Evolutionary conservation across 352 stramenopile genomes (phyloP).

Genomic region (Phytopythium delawarense): DNA sequence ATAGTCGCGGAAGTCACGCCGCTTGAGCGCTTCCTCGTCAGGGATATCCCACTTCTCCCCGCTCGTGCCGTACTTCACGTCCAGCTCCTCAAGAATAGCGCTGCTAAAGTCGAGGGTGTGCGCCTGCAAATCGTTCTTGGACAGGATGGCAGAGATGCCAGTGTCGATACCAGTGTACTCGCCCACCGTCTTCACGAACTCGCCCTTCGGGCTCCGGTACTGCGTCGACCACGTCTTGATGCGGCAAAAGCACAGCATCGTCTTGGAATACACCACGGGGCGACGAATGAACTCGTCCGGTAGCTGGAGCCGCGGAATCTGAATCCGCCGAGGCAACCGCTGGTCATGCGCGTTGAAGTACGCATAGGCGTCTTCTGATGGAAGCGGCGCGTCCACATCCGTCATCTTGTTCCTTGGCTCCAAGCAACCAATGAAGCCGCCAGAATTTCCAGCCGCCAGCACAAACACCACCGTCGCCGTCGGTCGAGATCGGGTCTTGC

Average conservation of each 20-base stretch:
- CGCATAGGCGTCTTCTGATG: slow-evolving; percentile 50
- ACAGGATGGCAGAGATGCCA: slow-evolving; percentile 89
- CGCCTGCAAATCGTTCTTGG: slow-evolving; percentile 86
- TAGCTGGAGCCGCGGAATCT: slow-evolving; percentile 64
- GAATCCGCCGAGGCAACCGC: slow-evolving; percentile 60
- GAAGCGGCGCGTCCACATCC: slow-evolving; percentile 24
- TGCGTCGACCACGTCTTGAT: slow-evolving; percentile 64
- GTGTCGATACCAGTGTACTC: slow-evolving; percentile 83
- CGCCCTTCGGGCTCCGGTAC: slow-evolving; percentile 57
- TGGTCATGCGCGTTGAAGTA: slow-evolving; percentile 73
- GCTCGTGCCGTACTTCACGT: slow-evolving; percentile 72
- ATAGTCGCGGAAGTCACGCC: slow-evolving; percentile 87
- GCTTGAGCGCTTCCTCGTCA: slow-evolving; percentile 66
- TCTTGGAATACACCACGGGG: slow-evolving; percentile 53
- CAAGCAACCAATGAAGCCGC: slow-evolving; percentile 59
- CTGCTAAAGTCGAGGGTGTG: slow-evolving; percentile 64
- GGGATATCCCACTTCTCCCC: slow-evolving; percentile 80
- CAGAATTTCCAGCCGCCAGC: slow-evolving; percentile 45
- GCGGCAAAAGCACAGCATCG: slow-evolving; percentile 72
- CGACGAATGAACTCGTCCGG: slow-evolving; percentile 60
- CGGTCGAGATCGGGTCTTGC: slow-evolving; percentile 31
- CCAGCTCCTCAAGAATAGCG: slow-evolving; percentile 58
- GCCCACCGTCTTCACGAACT: slow-evolving; percentile 74
- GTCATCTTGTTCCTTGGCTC: slow-evolving; percentile 48
- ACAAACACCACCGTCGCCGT: slow-evolving; percentile 71